Base-by-base conservation (phyloP, 2,329 filamentous ascomycete species). In the Pyrenophora teres region DNA sequence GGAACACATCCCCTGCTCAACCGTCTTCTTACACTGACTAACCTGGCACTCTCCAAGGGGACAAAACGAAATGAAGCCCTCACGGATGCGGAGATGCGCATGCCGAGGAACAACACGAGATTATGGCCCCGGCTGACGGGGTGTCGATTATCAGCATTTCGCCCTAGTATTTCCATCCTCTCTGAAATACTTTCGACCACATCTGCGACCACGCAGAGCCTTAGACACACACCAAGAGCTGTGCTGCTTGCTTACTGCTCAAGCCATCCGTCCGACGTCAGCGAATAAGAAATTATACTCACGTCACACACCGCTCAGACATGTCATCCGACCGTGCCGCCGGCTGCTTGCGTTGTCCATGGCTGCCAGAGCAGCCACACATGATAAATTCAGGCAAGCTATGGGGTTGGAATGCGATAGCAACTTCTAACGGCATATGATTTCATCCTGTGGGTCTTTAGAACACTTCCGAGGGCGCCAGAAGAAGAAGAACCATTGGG, bases 171-270 rank as follows among this genome's bases (percentile, higher is more conserved):
- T 32, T 38, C 9, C 16, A 40, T 25, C 30, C 21, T 16, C 10
- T 23, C 32, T 30, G 19, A 21, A 21, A 36, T 13, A 30, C 13
- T 23, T n/a, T 37, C 15, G 36, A 47, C 52, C 52, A 32, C 18
- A 40, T 52, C 47, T 54, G 52, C 52, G 36, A 45, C 42, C 52
- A 38, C 40, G 35, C 43, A 23, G 35, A 45, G 40, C 52, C 40
- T 48, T 55, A 38, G 30, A 35, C 52, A 52, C 43, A 42, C 40
- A 46, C 19, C 39, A 40, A 23, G 16, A 40, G 35, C 27, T n/a
- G 39, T 31, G 35, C 30, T 35, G 19, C 12, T 33, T 35, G 19
- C 12, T 33, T 27, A 27, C 16, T 15, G 10, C 23, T 35, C 21
- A 19, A 35, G 39, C 25, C 44, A 33, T 15, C 15, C 8, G 18